Evolutionary conservation across 2,329 filamentous ascomycete species (phyloP), one percentile per base, ranked within the genome.

Genomic region (Sarocladiaceae sp.): DNA sequence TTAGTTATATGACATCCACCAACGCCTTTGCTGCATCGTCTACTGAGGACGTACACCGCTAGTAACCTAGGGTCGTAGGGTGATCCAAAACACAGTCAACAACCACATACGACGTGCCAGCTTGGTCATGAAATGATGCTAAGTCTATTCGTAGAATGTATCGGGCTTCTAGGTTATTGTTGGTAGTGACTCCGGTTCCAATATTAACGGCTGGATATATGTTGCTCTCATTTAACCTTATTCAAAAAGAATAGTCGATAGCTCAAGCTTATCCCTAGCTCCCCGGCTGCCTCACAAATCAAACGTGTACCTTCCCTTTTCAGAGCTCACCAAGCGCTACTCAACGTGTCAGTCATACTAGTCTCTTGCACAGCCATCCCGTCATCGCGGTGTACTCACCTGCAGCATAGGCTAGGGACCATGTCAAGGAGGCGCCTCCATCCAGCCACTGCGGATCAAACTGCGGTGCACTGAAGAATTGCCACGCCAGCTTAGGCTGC

Each of bases 341-440:
- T 51, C 18, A n/a, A 17, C 20, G 28, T 26, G 29, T 31, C 33
- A 20, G 17, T 3, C n/a, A n/a, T n/a, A 10, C 40, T 46, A 26
- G 25, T 22, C 20, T 54, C 18, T 17, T 36, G 10, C n/a, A 54
- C 17, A 26, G 31, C 26, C 26, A 36, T 46, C 28, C 35, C 23
- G 23, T 7, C 25, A 13, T 17, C 22, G n/a, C 50, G 18, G 29
- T 28, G 23, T 23, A 40, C 25, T 40, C 29, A 28, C 40, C 86
- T 58, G 89, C 90, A 60, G 85, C 77, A 68, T 84, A 90, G 36
- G 87, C 85, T 70, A 95, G 70, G 71, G 92, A 95, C 90, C 90
- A 96, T 25, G 89, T 93, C 68, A 84, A 73, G 62, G 84, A 87
- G 2, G 89, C 90, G 15, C 94, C 93, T 1, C 88, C 90, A 70